Conservation (phyloP, 306 rosid species). For the Quercus glauca region DNA sequence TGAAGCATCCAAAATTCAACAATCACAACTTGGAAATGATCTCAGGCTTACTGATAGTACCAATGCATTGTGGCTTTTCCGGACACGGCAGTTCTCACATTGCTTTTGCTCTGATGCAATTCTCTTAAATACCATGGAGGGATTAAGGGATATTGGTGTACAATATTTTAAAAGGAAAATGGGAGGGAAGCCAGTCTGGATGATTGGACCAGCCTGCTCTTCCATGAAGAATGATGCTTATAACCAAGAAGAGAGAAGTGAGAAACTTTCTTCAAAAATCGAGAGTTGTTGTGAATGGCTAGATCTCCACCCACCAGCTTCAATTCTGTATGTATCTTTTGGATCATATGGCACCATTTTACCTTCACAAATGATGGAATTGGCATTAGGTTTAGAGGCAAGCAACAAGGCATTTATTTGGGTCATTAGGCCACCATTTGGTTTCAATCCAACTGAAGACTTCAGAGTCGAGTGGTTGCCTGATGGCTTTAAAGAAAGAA, state of each 20-base stretch:
- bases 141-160: neutral
- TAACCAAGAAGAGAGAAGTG: neutral
- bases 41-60: no score
- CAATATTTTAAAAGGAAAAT: neutral
- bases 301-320: neutral
- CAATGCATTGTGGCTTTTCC: no score
- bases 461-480: conserved; percentile 12
- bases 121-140: no score
- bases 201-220: neutral
- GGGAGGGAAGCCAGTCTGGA: neutral
- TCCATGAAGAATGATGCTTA: neutral
- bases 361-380: neutral
- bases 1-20: no score
- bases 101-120: no score
- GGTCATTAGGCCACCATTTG: conserved; percentile 9
- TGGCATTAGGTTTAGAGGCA: neutral
- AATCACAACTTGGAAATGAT: no score
- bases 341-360: neutral
- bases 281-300: neutral
- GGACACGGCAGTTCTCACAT: no score
- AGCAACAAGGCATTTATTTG: neutral
- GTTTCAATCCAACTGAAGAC: neutral
- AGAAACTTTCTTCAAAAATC: neutral
- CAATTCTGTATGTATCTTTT: neutral
- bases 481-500: neutral